Evolutionary conservation across 768 basidiomycete species (phyloP).

Genomic region (Lactarius tabidus): DNA sequence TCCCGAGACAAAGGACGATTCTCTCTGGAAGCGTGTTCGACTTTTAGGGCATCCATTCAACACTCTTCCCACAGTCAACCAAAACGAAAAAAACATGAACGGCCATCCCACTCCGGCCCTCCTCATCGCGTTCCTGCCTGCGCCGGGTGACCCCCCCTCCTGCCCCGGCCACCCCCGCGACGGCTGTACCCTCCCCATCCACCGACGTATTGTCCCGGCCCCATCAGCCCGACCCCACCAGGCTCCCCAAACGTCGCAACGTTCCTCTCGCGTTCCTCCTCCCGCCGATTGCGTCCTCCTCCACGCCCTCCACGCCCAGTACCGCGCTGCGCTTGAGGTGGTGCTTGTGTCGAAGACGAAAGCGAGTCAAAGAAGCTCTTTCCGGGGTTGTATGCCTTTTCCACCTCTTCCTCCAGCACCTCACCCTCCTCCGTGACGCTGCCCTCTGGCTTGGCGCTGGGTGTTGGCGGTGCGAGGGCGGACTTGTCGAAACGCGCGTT

Average conservation of each 20-base stretch:
- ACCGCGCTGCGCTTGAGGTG: conserved; percentile 35
- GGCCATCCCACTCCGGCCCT: background rate
- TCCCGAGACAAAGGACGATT: background rate
- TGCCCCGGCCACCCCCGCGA: conserved; percentile 42
- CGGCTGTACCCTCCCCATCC: conserved; percentile 72
- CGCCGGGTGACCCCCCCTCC: conserved; percentile 33
- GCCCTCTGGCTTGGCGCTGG: conserved; percentile 28
- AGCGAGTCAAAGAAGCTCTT: conserved; percentile 80
- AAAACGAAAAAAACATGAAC: background rate
- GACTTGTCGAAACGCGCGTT: conserved; percentile 83
- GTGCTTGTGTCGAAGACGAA: conserved; percentile 44
- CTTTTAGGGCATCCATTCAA: conserved; percentile 6
- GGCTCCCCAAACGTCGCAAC: conserved; percentile 87
- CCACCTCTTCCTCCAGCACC: conserved; percentile 35
- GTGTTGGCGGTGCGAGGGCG: conserved; percentile 37
- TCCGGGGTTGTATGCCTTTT: conserved; percentile 65
- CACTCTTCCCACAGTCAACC: background rate
- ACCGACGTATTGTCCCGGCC: conserved; percentile 73
- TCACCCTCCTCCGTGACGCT: conserved; percentile 36
- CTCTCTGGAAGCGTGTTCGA: background rate
- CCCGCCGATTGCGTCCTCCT: conserved; percentile 63
- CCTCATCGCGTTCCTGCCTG: conserved; percentile 24
- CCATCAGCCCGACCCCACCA: conserved; percentile 72
- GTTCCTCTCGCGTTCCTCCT: conserved; percentile 81
- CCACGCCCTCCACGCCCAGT: conserved; percentile 45